Evolutionary conservation across 1,284 basidiomycete species (phyloP), one percentile per base, ranked within the genome.

Genomic region (Sphagnurus paluster): DNA sequence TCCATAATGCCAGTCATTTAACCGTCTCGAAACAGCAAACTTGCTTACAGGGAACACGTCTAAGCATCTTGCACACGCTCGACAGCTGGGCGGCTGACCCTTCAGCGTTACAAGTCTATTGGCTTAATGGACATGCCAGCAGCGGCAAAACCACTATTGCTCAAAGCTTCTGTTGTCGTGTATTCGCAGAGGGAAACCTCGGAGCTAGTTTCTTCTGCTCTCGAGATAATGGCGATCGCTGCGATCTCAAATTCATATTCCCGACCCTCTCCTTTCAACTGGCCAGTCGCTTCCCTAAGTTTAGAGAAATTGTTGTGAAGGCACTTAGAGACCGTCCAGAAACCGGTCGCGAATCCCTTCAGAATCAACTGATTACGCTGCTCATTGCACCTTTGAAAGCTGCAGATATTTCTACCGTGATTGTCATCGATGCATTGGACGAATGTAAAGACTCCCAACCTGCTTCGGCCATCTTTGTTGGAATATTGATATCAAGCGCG

Each of bases 111-210:
- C 34, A 29, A 2, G 46, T 57, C 9, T 54, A 48, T 41, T 59
- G 57, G 59, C 42, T 61, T 4, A 55, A 49, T 36, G 58, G 58
- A 3, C 39, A 41, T 20, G 49, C 49, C 19, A 56, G 57, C 3
- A 58, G 40, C 21, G 58, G 57, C 11, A 61, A 59, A 39, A 58
- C 52, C 8, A 55, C 56, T 9, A 54, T 61, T 14, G 45, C 53
- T 8, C 48, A 57, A 14, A 56, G 41, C 29, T 52, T 59, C 25
- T 56, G 53, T 29, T 10, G 21, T 7, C 24, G 47, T 24, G 21
- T 49, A 4, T 20, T 36, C 9, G 35, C 13, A 3, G 42, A 46
- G 26, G 44, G 42, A 10, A 28, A 39, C 8, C 52, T 56, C 5
- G 49, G 51, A 10, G 51, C 48, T 2, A 59, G 53, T 39, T 59